Evolutionary conservation across 2,329 filamentous ascomycete genomes (phyloP), one percentile per base, ranked within the genome.

Genomic region (Trichoderma afroharzianum): DNA sequence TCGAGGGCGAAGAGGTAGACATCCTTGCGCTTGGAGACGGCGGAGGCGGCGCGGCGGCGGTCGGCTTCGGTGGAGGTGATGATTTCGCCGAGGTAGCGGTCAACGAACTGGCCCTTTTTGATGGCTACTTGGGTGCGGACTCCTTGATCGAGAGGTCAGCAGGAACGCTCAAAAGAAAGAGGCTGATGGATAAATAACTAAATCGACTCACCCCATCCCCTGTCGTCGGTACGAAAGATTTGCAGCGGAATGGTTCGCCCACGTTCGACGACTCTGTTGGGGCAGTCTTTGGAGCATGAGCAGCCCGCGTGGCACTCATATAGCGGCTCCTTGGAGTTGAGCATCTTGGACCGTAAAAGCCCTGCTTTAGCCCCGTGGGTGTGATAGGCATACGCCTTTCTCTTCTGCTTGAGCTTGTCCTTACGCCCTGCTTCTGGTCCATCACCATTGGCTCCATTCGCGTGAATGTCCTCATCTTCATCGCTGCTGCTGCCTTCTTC

Each of bases 231-330:
- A 68, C 90, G 89, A 80, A 96, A 96, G 21, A 97, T 93, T 76
- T 94, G 89, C 2, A 97, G 82, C 2, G 90, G 87, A 0, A 96
- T 84, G 59, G 86, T 88, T 3, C 93, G 85, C 0, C 93, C 93
- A 63, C 91, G 86, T 77, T 94, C 92, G 0, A 96, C 93, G 0
- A 95, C 90, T 6, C 92, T 86, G 76, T 94, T 95, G 1, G 91
- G 90, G 76, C 93, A 97, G 21, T 82, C 75, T 0, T 80, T 77
- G 3, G 85, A 86, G 76, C 93, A 97, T 3, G 81, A 83, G 80
- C 93, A 97, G 9, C 86, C 87, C 2, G 86, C 82, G 75, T 96
- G 93, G 78, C 93, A 97, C 77, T 97, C 93, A 80, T 95, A 95
- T 71, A 97, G 92, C 0, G 91, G 88, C 39, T 86, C 79, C 50